Conservation (phyloP, 176 grass and related monocot species). For the Paspalum vaginatum region DNA sequence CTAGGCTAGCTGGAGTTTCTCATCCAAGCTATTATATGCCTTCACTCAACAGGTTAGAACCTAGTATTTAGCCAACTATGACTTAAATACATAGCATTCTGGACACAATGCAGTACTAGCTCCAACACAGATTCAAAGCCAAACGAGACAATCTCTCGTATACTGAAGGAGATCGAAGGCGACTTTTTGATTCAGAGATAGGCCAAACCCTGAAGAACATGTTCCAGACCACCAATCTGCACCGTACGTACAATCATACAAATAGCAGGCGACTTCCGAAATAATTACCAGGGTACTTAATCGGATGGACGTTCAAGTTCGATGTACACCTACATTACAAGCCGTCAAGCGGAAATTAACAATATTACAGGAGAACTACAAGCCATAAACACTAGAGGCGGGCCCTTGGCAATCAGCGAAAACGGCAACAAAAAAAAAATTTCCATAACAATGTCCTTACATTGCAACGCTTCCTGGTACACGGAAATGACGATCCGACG, state of each 20-base stretch:
- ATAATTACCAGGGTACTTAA: conserved; percentile 18
- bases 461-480: conserved; percentile 39
- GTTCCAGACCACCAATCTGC: conserved; percentile 35
- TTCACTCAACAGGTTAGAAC: too few relatives aligned
- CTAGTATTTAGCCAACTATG: too few relatives aligned
- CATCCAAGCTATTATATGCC: too few relatives aligned
- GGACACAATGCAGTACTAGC: too few relatives aligned
- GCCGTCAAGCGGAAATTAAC: conserved; percentile 33
- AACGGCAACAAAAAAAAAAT: conserved; percentile 42
- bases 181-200: conserved; percentile 16
- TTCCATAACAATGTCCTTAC: conserved; percentile 48
- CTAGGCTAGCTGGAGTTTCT: too few relatives aligned
- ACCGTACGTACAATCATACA: conserved; percentile 40
- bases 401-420: conserved; percentile 28
- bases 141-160: too few relatives aligned
- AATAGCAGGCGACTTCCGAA: conserved; percentile 16
- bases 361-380: conserved; percentile 59
- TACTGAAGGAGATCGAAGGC: not conserved
- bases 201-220: conserved; percentile 19
- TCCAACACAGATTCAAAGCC: too few relatives aligned
- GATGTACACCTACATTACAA: conserved; percentile 46
- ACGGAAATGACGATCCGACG: conserved; percentile 20
- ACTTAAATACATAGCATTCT: too few relatives aligned
- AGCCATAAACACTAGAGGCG: conserved; percentile 36
- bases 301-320: conserved; percentile 19